Base-by-base conservation (phyloP, 2,329 filamentous ascomycete genomes). In the Hawksworthiomyces lignivorus region DNA sequence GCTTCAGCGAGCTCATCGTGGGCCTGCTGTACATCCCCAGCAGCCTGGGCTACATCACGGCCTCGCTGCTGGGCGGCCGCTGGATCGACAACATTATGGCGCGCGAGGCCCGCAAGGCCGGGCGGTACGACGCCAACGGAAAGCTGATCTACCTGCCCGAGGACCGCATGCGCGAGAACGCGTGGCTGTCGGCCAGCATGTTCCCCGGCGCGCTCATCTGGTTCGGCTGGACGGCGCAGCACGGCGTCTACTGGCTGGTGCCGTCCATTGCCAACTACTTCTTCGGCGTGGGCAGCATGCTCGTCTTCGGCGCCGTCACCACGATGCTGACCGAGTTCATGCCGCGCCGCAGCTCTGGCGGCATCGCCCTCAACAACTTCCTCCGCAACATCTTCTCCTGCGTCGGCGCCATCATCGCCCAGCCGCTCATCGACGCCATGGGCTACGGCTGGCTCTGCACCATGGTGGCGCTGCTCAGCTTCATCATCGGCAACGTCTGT, bases 321-420 rank as follows among this genome's bases (percentile, higher is more conserved):
- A 92, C 87, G 0, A 88, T 92, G 83, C 67, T 92, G 50, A 90
- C 86, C 0, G 86, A 92, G 56, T 88, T 90, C 55, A 82, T 90
- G 70, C 84, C 84, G 12, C 72, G 76, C 31, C 71, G 73, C 48
- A 82, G 80, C 37, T 84, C 79, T 4, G 75, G 75, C 10, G 85
- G 84, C 1, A 83, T 90, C 4, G 87, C 86, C 0, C 68, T 89
- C 32, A 89, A 90, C 60, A 90, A 90, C 56, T 86, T 90, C 54
- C 69, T 86, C 39, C 69, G 86, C 36, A 92, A 90, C 52, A 85
- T 88, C 29, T 80, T 88, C 52, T 80, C 75, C 37, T 88, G 82
- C 47, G 70, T 86, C 1, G 85, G 83, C 9, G 73, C 74, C 32
- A 60, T 89, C 24, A 74, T 88, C 15, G 76, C 82, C 0, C 73